Conservation (phyloP, 2,329 filamentous ascomycete species). For the Diaporthe amygdali region DNA sequence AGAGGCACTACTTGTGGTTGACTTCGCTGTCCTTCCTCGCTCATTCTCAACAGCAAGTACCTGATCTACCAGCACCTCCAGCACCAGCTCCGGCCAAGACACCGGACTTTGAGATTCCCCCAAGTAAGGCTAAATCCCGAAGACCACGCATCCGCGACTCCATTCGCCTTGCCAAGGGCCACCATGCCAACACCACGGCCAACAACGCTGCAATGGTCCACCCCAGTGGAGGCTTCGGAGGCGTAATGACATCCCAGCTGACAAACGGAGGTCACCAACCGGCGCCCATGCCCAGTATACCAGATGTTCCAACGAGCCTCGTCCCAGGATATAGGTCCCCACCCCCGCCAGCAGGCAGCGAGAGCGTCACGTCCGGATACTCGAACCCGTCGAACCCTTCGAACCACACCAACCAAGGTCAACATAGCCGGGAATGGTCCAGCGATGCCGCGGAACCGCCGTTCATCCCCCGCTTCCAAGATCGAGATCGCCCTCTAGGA, state of each 20-base stretch:
- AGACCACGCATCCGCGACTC: constrained; percentile 78
- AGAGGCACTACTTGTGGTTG: constrained; percentile 94
- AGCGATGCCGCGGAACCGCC: constrained; percentile 73
- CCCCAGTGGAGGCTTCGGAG: constrained; percentile 28
- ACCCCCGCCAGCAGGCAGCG: neutral
- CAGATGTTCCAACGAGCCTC: constrained; percentile 52
- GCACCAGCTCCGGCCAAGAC: constrained; percentile 56
- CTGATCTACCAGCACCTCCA: constrained; percentile 65
- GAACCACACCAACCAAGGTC: constrained; percentile 25
- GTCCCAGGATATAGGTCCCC: constrained; percentile 32
- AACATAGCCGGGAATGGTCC: constrained; percentile 54
- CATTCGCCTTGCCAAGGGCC: constrained; percentile 85
- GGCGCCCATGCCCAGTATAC: constrained; percentile 48
- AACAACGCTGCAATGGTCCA: constrained; percentile 39
- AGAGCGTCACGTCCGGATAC: constrained; percentile 22
- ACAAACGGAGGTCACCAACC: constrained; percentile 14
- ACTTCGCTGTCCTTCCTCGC: constrained; percentile 94
- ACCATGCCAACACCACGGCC: constrained; percentile 66
- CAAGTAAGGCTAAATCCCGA: constrained; percentile 48
- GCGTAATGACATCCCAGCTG: constrained; percentile 15
- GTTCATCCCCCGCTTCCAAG: constrained; percentile 71
- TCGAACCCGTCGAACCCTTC: constrained; percentile 35
- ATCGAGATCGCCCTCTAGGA: constrained; percentile 51
- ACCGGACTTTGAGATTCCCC: constrained; percentile 56
- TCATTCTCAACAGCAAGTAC: constrained; percentile 82